Base-by-base conservation (phyloP, 305 asterid species). In the Euphrasia arctica region DNA sequence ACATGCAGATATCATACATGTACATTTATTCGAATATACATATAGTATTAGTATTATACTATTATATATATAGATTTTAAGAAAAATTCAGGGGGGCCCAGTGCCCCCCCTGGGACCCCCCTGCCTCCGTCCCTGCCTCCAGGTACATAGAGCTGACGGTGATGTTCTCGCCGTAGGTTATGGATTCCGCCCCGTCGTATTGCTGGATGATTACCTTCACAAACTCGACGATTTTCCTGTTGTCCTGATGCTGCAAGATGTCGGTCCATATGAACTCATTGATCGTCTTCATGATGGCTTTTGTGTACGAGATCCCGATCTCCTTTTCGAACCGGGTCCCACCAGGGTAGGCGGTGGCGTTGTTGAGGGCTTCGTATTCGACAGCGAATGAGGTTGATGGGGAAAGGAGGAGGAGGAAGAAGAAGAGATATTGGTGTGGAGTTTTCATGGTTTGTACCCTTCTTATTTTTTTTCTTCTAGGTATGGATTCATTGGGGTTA, bases 231-330 rank as follows among this genome's bases (percentile, higher is more conserved):
- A 50, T 54, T 25, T 84, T 80, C 13, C 82, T 27, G 41, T 86
- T 84, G 0, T 67, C 70, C 70, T 18, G 22, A 0, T 88, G 84
- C 61, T 84, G 78, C 75, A 88, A 63, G 2, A 63, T 56, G 43
- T 67, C 6, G 36, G 36, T 67, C 88, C 86, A 83, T 66, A 84
- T 74, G 77, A 77, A 82, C 2, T 58, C n/a, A 65, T 88, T 79
- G 60, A 83, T 74, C 1, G 73, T 32, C 42, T 22, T 4, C 54
- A 84, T 70, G 22, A 77, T 71, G 18, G n/a, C n/a, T n/a, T 70
- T 45, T 1, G 79, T 72, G 70, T 78, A 79, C 3, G 68, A 75
- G n/a, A 42, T 60, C 0, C 95, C 95, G 72, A 86, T 77, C 3
- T 25, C 27, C 27, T 0, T 0, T 0, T 25, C 27, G 27, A 25